Percentiles rank a stretch among this genome's conserved stretches.
Conservation (phyloP, 106 monocot species). For the Iris macrosiphon region DNA sequence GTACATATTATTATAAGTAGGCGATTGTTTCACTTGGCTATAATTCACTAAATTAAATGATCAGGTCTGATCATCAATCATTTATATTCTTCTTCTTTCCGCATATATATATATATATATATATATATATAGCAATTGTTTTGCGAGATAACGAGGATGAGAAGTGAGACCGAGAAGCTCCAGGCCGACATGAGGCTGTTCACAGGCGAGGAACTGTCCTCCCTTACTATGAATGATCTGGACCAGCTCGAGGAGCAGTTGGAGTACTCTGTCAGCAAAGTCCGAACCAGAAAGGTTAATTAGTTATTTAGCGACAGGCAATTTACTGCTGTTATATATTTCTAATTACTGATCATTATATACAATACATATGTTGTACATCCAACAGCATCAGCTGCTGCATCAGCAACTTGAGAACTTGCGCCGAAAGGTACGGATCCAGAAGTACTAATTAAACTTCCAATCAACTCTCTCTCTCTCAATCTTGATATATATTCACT, state of each 20-base stretch:
- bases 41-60: too few relatives aligned
- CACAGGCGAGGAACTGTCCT: slow-evolving; percentile 51
- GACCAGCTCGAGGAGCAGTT: slow-evolving; percentile 64
- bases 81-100: not conserved
- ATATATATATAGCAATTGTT: slow-evolving; percentile 31
- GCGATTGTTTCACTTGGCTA: too few relatives aligned
- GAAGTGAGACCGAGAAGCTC: slow-evolving; percentile 59
- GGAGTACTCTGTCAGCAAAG: slow-evolving; percentile 54
- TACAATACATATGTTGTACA: slow-evolving; percentile 1
- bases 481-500: not conserved
- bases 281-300: slow-evolving; percentile 73
- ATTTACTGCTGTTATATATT: not conserved
- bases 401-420: slow-evolving; percentile 60
- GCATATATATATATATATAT: not conserved
- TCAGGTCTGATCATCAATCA: too few relatives aligned
- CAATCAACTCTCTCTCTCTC: not conserved
- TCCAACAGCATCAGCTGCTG: slow-evolving; percentile 60
- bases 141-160: slow-evolving; percentile 60
- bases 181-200: slow-evolving; percentile 37
- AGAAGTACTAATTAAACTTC: not conserved
- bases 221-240: slow-evolving; percentile 34
- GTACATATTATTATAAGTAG: not conserved
- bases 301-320: not conserved
- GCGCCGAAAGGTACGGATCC: slow-evolving; percentile 39
- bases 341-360: not conserved